Evolutionary conservation across 805 yeast species (phyloP), one percentile per base, ranked within the genome.

Genomic region (Metschnikowia noctiluminum): DNA sequence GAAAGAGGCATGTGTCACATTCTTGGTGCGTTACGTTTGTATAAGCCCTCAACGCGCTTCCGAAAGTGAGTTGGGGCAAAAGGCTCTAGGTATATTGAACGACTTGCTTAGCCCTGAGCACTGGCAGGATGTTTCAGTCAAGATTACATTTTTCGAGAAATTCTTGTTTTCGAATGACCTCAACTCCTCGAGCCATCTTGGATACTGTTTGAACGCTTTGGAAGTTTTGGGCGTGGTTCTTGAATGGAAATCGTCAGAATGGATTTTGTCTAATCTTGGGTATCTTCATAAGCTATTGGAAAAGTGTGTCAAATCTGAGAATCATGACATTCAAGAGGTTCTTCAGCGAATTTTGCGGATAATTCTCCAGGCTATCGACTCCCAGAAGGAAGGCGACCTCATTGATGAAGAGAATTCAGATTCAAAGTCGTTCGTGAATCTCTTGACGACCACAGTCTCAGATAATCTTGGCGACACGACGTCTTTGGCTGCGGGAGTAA

Each of bases 61-160:
- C 0, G 96, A 90, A 53, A 83, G 83, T 57, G 90, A 87, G 47
- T 68, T 89, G 3, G 95, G 96, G 12, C 84, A 84, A 49, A 80
- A 89, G 41, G 94, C 96, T 0, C 66, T 94, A 44, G 82, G 81
- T n/a, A 83, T 90, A 10, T 70, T 94, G 42, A 84, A 87, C 46
- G 84, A 82, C 45, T 71, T 92, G 12, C 70, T 91, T 48, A 82
- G 89, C 9, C 82, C 87, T 3, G 77, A 77, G 0, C 81, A 80
- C 52, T 92, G 98, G 98, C 77, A 89, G 0, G 96, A 89, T 56
- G 95, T 89, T 7, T 79, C 84, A n/a, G 90, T 94, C 15, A 89
- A 89, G 58, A 73, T 94, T 32, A 79, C 85, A 1, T 90, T 88
- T 65, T 94, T 94, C 62, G 99, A 94, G 56, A 82, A 94, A 53